phyloP scores from a whole-genome alignment of 208 protist genomes.

The Leishmania gerbilli region DNA sequence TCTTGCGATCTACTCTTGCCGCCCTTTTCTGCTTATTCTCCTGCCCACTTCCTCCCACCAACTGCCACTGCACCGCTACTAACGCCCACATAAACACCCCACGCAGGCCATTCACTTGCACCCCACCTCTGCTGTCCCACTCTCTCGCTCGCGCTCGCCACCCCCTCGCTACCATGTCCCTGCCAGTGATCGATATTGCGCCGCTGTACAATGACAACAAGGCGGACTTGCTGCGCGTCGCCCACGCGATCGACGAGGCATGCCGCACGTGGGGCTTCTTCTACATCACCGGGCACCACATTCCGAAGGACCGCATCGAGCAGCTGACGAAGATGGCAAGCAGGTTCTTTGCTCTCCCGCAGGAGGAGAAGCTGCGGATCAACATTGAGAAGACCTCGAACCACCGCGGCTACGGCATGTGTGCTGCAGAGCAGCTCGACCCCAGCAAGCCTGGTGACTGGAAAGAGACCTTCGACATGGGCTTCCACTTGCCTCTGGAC shows the following conservation, averaged over 20 bases:
- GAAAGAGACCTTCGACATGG: conserved; percentile 83
- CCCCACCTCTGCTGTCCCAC: neutral
- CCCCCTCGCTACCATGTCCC: conserved; percentile 21
- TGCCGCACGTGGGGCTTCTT: conserved; percentile 86
- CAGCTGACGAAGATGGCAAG: conserved; percentile 55
- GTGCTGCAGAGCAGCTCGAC: conserved; percentile 57
- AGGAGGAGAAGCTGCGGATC: conserved; percentile 76
- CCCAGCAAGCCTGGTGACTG: conserved; percentile 46
- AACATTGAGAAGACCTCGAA: conserved; percentile 54
- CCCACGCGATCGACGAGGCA: conserved; percentile 62
- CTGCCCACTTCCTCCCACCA: neutral
- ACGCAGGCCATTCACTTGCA: neutral
- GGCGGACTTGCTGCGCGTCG: conserved; percentile 39
- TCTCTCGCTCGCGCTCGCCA: neutral
- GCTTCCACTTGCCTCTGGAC: conserved; percentile 47
- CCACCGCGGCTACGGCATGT: conserved; percentile 68
- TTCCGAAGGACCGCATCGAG: conserved; percentile 42
- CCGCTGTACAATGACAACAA: conserved; percentile 55
- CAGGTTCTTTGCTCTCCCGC: conserved; percentile 57
- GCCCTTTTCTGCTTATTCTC: neutral
- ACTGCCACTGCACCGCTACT: neutral
- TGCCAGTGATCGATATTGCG: conserved; percentile 76
- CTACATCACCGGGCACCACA: conserved; percentile 75
- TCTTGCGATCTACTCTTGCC: neutral
- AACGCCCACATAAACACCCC: neutral